Evolutionary conservation across 495 filamentous ascomycete species (phyloP), one percentile per base, ranked within the genome.

Genomic region (Penicillium angulare): DNA sequence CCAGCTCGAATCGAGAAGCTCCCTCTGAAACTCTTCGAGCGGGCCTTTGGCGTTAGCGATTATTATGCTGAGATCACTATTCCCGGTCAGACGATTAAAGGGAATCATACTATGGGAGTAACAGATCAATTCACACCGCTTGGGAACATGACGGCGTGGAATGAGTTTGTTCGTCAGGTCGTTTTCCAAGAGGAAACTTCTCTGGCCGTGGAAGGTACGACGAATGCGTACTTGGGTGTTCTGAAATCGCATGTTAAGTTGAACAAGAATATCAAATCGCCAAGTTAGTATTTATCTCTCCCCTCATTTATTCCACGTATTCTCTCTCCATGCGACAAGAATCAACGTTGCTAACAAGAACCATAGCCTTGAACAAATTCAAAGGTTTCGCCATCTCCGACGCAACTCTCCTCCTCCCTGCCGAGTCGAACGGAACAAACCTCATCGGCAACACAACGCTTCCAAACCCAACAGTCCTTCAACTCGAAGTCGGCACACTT

Each of bases 401-500:
- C 31, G 50, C 57, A 1, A 54, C 57, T 4, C 44, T 72, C 12
- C 36, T 69, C 3, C 39, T 71, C 22, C 56, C 56, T 2, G 41
- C 65, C 35, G 41, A 52, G 31, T 47, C 56, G 5, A 61, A 69
- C 45, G 69, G 68, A 5, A 55, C 56, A 0, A 73, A 73, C 41
- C 59, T 73, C 40, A 51, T 71, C 32, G 69, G 66, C 50, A 71
- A 71, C 24, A 50, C 61, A 0, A 68, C 66, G 2, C 64, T 73
- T 5, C 69, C 69, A 8, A 73, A 73, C 23, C 66, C 64, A 1
- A 68, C 63, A 4, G 58, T 61, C n/a, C 40, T 71, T 31, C 64
- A 52, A 3, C 45, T 73, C 7, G 56, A 68, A 53, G 65, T 73
- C 3, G 69, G 68, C n/a, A 69, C 56, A 7, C 55, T 67, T 2